phyloP scores from a whole-genome alignment of 305 asterid genomes.

The Stenogyne calaminthoides region DNA sequence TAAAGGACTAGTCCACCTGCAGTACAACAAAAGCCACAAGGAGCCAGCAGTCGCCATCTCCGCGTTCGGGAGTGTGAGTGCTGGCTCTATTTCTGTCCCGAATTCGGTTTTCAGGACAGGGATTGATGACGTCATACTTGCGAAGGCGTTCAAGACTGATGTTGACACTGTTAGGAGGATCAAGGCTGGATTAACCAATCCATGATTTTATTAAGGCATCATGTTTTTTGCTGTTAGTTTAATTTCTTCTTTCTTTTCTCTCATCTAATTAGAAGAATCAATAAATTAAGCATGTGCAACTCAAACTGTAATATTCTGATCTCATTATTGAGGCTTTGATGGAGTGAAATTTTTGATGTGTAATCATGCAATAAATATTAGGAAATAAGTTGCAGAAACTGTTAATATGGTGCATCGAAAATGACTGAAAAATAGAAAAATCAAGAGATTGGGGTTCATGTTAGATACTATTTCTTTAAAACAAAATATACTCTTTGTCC shows the following conservation, averaged over 20 bases:
- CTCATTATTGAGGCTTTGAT: not conserved
- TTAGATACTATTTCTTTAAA: too few species aligned
- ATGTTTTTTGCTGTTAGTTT: not conserved
- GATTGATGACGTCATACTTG: slow-evolving; percentile 24
- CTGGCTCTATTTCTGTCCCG: slow-evolving; percentile 14
- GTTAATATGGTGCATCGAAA: too few species aligned
- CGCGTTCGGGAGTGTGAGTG: slow-evolving; percentile 18
- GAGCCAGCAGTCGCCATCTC: slow-evolving; percentile 9
- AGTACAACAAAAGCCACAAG: slow-evolving; percentile 19
- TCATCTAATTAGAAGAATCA: not conserved
- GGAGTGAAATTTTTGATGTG: not conserved
- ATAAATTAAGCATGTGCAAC: not conserved
- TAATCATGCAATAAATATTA: not conserved
- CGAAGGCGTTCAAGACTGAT: slow-evolving; percentile 25
- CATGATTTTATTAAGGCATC: not conserved
- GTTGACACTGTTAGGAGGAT: slow-evolving; percentile 19
- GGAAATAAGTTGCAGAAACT: not conserved
- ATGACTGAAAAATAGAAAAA: too few species aligned
- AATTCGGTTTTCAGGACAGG: slow-evolving; percentile 10
- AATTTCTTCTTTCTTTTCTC: not conserved
- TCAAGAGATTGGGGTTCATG: too few species aligned
- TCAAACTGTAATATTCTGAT: not conserved
- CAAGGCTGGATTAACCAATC: slow-evolving; percentile 17
- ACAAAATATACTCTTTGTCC: too few species aligned
- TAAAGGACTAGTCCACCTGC: slow-evolving; percentile 17